Conservation (phyloP, 257 asterid genomes). For the Solanum dulcamara region DNA sequence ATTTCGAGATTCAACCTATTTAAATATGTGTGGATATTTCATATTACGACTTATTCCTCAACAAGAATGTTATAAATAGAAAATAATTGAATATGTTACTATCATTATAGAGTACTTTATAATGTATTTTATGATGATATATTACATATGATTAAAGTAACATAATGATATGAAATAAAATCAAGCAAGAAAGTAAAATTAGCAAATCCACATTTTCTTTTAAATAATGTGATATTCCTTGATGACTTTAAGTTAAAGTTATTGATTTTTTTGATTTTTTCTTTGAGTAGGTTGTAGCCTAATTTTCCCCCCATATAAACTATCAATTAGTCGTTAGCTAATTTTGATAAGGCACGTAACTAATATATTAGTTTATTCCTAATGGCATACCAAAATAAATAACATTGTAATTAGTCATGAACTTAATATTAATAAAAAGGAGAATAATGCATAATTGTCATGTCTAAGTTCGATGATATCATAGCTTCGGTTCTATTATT, state of each 20-base stretch:
- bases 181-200: not conserved
- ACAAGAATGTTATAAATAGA: not conserved
- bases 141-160: no score
- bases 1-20: rapidly evolving
- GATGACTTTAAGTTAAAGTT: not conserved
- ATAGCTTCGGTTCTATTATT: not conserved
- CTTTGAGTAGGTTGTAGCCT: not conserved
- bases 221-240: not conserved
- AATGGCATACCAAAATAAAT: not conserved
- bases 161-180: not conserved
- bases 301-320: not conserved
- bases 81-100: not conserved
- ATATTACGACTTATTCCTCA: not conserved
- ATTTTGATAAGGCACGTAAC: not conserved
- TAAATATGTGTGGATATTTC: rapidly evolving
- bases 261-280: not conserved
- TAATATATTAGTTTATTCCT: not conserved
- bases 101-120: not conserved
- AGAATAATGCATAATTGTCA: not conserved
- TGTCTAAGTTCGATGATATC: not conserved
- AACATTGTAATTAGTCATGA: not conserved
- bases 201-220: not conserved
- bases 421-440: not conserved
- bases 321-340: not conserved
- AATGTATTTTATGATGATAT: not conserved